Conservation (phyloP, 805 yeast species). For the Naumovozyma dairenensis region DNA sequence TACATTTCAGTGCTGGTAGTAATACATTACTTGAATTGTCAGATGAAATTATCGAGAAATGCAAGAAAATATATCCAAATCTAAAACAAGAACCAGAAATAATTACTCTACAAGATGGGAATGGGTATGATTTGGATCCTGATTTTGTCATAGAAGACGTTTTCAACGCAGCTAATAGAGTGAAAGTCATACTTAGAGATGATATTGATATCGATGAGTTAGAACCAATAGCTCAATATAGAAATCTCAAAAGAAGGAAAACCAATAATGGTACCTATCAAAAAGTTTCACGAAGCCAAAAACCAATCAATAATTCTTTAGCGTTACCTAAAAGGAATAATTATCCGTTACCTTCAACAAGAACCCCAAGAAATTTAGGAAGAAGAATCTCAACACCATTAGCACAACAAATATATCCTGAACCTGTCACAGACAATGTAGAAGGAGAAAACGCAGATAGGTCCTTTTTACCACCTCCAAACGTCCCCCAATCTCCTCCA, state of each 20-base stretch:
- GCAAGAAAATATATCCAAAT: conserved; percentile 53
- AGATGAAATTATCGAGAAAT: conserved; percentile 44
- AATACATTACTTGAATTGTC: conserved; percentile 40
- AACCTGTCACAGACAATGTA: conserved; percentile 12
- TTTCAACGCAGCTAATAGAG: conserved; percentile 40
- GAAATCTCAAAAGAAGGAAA: conserved; percentile 12
- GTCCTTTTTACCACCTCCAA: conserved; percentile 27
- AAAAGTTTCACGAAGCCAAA: not conserved
- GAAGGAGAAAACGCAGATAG: conserved; percentile 21
- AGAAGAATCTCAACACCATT: conserved; percentile 30
- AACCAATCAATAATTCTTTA: not conserved
- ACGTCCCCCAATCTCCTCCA: conserved; percentile 27
- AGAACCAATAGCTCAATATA: conserved; percentile 15
- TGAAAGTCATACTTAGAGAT: conserved; percentile 35
- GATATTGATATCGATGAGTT: conserved; percentile 29
- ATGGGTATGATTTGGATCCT: conserved; percentile 68
- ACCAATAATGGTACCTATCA: conserved; percentile 11
- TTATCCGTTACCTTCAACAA: not conserved
- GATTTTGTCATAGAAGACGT: conserved; percentile 58
- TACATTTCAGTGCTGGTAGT: conserved; percentile 47
- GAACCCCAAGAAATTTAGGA: conserved; percentile 1
- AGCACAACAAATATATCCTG: conserved; percentile 29
- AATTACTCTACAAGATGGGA: conserved; percentile 50
- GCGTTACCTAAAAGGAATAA: not conserved
- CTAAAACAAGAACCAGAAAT: conserved; percentile 42